Conservation (phyloP, 2,329 filamentous ascomycete genomes). For the Arthrobotrys sphaeroides region DNA sequence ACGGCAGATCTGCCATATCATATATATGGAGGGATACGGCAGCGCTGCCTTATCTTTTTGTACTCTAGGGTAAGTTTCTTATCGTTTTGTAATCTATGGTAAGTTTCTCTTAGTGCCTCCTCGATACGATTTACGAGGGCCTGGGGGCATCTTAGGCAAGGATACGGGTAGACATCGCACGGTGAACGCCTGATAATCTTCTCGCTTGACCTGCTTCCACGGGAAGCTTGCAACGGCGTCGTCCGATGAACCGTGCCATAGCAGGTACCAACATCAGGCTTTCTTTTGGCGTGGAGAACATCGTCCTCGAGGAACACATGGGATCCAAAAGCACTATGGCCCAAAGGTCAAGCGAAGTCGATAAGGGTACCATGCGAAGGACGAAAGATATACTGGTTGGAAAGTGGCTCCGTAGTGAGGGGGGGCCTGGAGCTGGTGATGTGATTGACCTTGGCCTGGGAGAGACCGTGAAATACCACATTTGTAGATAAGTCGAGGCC, state of each 20-base stretch:
- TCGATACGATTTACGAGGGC: slow-evolving; percentile 72
- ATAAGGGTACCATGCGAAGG: slow-evolving; percentile 74
- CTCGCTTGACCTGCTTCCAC: slow-evolving; percentile 62
- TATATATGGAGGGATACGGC: too few relatives aligned
- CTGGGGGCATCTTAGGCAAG: slow-evolving; percentile 69
- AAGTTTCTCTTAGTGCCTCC: slow-evolving; percentile 73
- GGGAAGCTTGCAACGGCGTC: slow-evolving; percentile 59
- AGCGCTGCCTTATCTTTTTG: too few relatives aligned
- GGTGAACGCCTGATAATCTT: slow-evolving; percentile 67
- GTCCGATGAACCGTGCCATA: slow-evolving; percentile 75
- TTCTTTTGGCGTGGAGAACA: slow-evolving; percentile 66
- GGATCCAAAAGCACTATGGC: too few relatives aligned
- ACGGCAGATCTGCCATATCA: too few relatives aligned
- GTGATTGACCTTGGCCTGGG: slow-evolving; percentile 70
- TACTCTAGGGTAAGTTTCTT: too few relatives aligned
- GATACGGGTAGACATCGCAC: slow-evolving; percentile 73
- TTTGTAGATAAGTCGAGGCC: slow-evolving; percentile 84
- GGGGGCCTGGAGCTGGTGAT: slow-evolving; percentile 77
- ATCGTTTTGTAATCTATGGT: too few relatives aligned
- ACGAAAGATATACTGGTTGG: slow-evolving; percentile 78
- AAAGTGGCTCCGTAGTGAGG: slow-evolving; percentile 79
- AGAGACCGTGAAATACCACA: slow-evolving; percentile 77
- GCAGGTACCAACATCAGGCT: slow-evolving; percentile 73
- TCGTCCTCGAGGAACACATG: slow-evolving; percentile 71
- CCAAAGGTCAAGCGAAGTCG: too few relatives aligned